Evolutionary conservation across 768 basidiomycete species (phyloP).

Genomic region (Trametopsis cervina): DNA sequence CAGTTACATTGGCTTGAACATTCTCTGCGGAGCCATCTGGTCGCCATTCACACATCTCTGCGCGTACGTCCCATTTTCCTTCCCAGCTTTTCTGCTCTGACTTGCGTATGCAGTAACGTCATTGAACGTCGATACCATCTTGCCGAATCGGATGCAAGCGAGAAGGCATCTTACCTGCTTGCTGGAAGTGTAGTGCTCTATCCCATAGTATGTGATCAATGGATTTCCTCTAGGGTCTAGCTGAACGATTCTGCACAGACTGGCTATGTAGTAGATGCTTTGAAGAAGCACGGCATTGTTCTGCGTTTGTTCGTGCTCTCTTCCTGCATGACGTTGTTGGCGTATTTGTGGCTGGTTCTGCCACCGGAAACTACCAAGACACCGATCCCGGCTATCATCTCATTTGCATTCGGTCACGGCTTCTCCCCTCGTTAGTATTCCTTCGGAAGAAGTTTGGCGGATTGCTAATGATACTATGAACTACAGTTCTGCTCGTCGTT

Average conservation of each 20-base stretch:
- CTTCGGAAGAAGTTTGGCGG: no score
- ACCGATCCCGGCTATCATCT: slow-evolving; percentile 53
- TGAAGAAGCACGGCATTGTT: slow-evolving; percentile 50
- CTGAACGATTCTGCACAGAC: slow-evolving; percentile 30
- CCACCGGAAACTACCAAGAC: slow-evolving; percentile 51
- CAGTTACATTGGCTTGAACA: slow-evolving; percentile 70
- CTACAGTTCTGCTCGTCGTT: slow-evolving; percentile 63
- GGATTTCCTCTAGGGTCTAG: neutral
- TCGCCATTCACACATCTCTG: slow-evolving; percentile 72
- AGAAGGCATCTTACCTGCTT: slow-evolving; percentile 63
- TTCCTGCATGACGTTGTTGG: slow-evolving; percentile 50
- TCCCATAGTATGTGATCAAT: slow-evolving; percentile 44
- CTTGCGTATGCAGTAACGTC: slow-evolving; percentile 45
- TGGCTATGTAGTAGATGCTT: slow-evolving; percentile 58
- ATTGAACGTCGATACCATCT: slow-evolving; percentile 62
- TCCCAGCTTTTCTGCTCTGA: neutral
- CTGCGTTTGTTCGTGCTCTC: slow-evolving; percentile 52
- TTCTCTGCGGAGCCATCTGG: slow-evolving; percentile 75
- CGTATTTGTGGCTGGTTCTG: slow-evolving; percentile 61
- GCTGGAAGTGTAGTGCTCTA: slow-evolving; percentile 65
- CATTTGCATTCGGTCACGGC: slow-evolving; percentile 65
- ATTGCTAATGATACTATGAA: no score
- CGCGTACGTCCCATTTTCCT: slow-evolving; percentile 37
- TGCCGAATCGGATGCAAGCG: slow-evolving; percentile 52
- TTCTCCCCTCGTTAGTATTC: slow-evolving; percentile 56